phyloP scores from a whole-genome alignment of 768 basidiomycete genomes.

The Tricholoma matsutake region DNA sequence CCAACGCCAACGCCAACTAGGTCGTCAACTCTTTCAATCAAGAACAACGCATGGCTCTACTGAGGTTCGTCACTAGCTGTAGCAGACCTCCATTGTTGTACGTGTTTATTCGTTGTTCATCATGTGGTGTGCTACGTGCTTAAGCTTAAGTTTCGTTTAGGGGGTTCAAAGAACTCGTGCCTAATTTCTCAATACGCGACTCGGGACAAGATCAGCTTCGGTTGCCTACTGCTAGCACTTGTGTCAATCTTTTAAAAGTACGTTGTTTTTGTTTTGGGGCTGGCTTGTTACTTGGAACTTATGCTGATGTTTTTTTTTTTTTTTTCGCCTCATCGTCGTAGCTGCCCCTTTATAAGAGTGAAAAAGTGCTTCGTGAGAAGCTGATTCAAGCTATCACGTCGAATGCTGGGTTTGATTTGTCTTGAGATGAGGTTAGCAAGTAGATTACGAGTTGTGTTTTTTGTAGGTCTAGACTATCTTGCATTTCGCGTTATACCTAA shows the following conservation, averaged over 20 bases:
- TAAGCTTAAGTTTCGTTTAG: no score
- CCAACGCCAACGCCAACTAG: no score
- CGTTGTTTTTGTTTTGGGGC: neutral
- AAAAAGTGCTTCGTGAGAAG: conserved; percentile 65
- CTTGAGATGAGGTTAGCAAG: conserved; percentile 50
- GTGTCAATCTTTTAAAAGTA: conserved; percentile 90
- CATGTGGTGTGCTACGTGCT: no score
- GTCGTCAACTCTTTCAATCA: conserved; percentile 80
- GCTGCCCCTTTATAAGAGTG: conserved; percentile 70
- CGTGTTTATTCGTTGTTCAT: conserved; percentile 27
- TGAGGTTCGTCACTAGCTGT: conserved; percentile 93
- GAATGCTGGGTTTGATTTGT: conserved; percentile 91
- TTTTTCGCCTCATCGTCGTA: conserved; percentile 27
- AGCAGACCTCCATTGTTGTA: conserved; percentile 85
- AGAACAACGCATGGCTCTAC: conserved; percentile 70
- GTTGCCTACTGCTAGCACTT: conserved; percentile 78
- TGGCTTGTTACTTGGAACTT: neutral
- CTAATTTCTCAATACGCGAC: conserved; percentile 86
- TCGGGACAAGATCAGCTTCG: conserved; percentile 69
- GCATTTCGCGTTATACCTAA: no score
- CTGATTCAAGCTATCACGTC: conserved; percentile 84
- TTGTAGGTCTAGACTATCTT: no score
- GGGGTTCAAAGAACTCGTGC: conserved; percentile 84
- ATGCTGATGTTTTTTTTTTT: neutral
- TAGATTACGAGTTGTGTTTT: no score